Conservation (phyloP, 305 asterid species). For the Fraxinus baroniana region DNA sequence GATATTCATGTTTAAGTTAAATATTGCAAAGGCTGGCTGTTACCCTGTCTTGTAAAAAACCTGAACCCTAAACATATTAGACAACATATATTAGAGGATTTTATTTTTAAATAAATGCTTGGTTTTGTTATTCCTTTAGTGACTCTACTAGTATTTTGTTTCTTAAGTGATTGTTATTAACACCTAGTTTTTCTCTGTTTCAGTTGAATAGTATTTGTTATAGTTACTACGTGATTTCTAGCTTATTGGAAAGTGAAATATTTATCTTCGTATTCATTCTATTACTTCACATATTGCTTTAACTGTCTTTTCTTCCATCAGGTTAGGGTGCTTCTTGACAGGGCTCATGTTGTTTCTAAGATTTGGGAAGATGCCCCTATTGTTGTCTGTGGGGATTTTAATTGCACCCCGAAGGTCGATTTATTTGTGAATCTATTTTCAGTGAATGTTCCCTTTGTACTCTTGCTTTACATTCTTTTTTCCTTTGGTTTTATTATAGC, state of each 20-base stretch:
- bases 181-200: neutral
- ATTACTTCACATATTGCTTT: slow-evolving; percentile 21
- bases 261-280: neutral
- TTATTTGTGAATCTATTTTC: slow-evolving; percentile 20
- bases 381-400: slow-evolving; percentile 93
- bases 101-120: neutral
- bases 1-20: neutral
- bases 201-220: neutral
- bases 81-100: neutral
- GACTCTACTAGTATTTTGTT: neutral
- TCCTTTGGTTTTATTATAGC: slow-evolving; percentile 12
- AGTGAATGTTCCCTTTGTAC: slow-evolving; percentile 5
- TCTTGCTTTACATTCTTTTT: slow-evolving; percentile 18
- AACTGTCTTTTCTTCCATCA: slow-evolving; percentile 35
- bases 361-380: slow-evolving; percentile 94
- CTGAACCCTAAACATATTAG: neutral
- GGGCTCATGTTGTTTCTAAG: slow-evolving; percentile 79
- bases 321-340: slow-evolving; percentile 82
- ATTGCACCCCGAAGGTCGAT: slow-evolving; percentile 86
- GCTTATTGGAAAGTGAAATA: neutral
- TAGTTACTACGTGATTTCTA: neutral
- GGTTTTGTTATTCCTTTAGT: neutral
- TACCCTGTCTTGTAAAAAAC: neutral
- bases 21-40: neutral
- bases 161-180: neutral